A percentile compares a stretch with the other conserved stretches of the same genome.
These are phyloP conservation scores for Hyphopichia homilentoma DNA, from an alignment of 805 yeast genomes.

Conservation along the genomic window DNA sequence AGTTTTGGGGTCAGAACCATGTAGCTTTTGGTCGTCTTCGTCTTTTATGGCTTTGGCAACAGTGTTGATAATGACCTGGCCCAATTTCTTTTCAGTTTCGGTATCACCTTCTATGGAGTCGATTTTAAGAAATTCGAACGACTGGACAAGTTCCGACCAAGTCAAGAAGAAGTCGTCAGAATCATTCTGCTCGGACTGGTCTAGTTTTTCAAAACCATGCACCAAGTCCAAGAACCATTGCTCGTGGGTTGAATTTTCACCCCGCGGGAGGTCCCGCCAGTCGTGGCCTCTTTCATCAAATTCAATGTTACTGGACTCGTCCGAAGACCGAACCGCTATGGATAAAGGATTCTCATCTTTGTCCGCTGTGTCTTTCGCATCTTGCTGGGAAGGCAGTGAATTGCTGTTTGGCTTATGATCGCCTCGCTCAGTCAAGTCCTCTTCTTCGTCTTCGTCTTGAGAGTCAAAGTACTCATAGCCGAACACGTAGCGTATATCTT, in stretches of 20 bases:
- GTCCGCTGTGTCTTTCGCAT: slow-evolving; percentile 3
- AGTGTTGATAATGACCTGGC: slow-evolving; percentile 43
- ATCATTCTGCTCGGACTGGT: slow-evolving; percentile 8
- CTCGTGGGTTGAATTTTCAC: slow-evolving; percentile 38
- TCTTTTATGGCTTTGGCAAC: slow-evolving; percentile 51
- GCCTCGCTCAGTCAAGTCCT: slow-evolving; percentile 11
- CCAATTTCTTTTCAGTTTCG: slow-evolving; percentile 19
- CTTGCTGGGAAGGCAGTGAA: not conserved
- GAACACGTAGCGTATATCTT: slow-evolving; percentile 59
- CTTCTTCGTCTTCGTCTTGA: slow-evolving; percentile 15
- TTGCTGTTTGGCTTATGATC: slow-evolving; percentile 15
- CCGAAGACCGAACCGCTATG: slow-evolving; percentile 17
- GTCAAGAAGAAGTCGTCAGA: slow-evolving; percentile 26
- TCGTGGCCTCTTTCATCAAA: slow-evolving; percentile 62
- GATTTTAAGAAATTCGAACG: slow-evolving; percentile 21
- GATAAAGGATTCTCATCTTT: slow-evolving; percentile 1
- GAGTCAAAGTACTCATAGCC: slow-evolving; percentile 47
- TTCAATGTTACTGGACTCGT: slow-evolving; percentile 28
- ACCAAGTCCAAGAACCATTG: slow-evolving; percentile 15
- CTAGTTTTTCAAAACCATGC: slow-evolving; percentile 12
- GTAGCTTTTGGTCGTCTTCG: slow-evolving; percentile 26
- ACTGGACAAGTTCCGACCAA: slow-evolving; percentile 20
- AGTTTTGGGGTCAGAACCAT: slow-evolving; percentile 17
- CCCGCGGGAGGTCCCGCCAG: slow-evolving; percentile 72
- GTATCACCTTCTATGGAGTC: slow-evolving; percentile 22